phyloP scores from a whole-genome alignment of 495 filamentous ascomycete species.

The Talaromyces proteolyticus region DNA sequence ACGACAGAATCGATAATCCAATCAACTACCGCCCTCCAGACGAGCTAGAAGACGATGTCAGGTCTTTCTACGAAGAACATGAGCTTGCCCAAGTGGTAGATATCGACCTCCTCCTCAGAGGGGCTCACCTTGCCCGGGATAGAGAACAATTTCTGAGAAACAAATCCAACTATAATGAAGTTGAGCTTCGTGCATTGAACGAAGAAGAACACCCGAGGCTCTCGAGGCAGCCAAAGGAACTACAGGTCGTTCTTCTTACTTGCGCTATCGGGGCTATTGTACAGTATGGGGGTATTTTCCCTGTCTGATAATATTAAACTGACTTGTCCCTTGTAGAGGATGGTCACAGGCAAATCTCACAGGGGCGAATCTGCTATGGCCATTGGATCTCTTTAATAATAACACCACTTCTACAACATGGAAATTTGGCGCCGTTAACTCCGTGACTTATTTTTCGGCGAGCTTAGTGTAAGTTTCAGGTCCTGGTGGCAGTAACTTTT shows the following conservation, averaged over 20 bases:
- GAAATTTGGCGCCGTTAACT: slow-evolving; percentile 9
- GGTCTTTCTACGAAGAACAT: slow-evolving; percentile 8
- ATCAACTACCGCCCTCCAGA: slow-evolving; percentile 5
- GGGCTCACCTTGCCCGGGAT: slow-evolving; percentile 9
- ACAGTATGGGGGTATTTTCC: slow-evolving; percentile 4
- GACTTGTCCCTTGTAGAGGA: not conserved
- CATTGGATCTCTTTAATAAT: slow-evolving; percentile 1
- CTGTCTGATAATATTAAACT: not conserved
- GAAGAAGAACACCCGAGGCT: slow-evolving; percentile 12
- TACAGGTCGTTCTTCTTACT: slow-evolving; percentile 10
- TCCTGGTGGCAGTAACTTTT: too few relatives aligned
- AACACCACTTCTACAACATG: not conserved
- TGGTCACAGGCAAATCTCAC: slow-evolving; percentile 9
- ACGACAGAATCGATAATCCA: slow-evolving; percentile 6
- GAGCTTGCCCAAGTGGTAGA: slow-evolving; percentile 9
- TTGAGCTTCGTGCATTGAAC: slow-evolving; percentile 11
- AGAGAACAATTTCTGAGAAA: slow-evolving; percentile 4
- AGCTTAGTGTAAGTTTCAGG: slow-evolving; percentile 5
- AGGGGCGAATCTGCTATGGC: slow-evolving; percentile 7
- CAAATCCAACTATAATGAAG: slow-evolving; percentile 1
- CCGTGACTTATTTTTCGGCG: slow-evolving; percentile 6
- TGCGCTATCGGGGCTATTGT: slow-evolving; percentile 11
- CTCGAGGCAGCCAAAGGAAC: slow-evolving; percentile 10
- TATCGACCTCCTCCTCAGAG: slow-evolving; percentile 8
- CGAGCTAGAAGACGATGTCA: slow-evolving; percentile 5